Conservation (phyloP, 345 rosid genomes). For the Eucalyptus sp. region DNA sequence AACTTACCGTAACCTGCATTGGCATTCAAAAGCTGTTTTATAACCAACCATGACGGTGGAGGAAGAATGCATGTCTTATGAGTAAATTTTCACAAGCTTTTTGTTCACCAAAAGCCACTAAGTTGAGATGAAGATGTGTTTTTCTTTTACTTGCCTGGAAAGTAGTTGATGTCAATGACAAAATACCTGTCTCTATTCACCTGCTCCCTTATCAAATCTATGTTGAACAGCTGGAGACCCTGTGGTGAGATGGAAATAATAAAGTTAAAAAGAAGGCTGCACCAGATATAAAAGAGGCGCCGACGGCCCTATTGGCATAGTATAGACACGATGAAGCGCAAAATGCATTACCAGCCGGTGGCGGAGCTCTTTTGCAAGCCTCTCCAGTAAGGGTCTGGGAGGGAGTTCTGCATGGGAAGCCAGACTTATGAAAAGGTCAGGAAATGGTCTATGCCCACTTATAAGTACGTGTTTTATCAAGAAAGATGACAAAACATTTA, state of each 20-base stretch:
- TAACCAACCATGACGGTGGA: background rate
- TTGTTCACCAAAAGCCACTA: background rate
- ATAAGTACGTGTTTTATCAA: background rate
- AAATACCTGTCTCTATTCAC: conserved; percentile 61
- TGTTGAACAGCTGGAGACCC: conserved; percentile 82
- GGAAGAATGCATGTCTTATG: background rate
- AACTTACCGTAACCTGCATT: conserved; percentile 77
- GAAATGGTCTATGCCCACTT: background rate
- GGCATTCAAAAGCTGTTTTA: background rate
- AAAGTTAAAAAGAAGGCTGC: background rate
- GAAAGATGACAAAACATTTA: background rate
- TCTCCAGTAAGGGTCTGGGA: conserved; percentile 69
- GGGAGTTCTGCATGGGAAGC: conserved; percentile 59
- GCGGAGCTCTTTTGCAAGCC: conserved; percentile 66
- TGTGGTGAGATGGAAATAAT: background rate
- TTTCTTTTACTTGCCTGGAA: conserved; percentile 57
- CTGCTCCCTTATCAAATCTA: conserved; percentile 81
- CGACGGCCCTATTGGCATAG: background rate
- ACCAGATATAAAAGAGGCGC: background rate
- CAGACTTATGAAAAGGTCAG: background rate
- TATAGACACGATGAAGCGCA: background rate
- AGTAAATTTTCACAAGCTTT: background rate
- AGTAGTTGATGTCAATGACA: conserved; percentile 91
- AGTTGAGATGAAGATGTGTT: background rate
- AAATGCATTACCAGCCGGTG: conserved; percentile 31